A percentile compares a stretch with the other conserved stretches of the same genome.
Conservation (phyloP, 164 flowering plant genomes). For the Piper longum region DNA sequence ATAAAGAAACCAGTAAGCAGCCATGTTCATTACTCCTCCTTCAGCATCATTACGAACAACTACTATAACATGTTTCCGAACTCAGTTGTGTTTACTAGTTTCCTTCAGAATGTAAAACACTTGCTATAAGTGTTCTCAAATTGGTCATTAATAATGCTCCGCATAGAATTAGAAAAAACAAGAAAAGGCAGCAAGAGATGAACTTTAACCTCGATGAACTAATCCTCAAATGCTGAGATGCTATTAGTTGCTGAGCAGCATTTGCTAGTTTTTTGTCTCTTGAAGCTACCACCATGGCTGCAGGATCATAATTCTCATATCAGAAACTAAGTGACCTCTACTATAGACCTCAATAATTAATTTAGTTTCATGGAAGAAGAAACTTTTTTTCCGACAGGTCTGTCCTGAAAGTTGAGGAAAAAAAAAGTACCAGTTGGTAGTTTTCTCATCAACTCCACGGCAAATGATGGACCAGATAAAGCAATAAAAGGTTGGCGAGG, state of each 20-base stretch:
- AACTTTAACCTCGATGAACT: constrained; percentile 65
- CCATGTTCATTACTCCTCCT: too few relatives aligned
- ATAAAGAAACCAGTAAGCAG: too few relatives aligned
- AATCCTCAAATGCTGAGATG: constrained; percentile 69
- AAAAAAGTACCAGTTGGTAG: constrained; percentile 67
- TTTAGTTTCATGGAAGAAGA: too few relatives aligned
- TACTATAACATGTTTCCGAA: too few relatives aligned
- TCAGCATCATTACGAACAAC: too few relatives aligned
- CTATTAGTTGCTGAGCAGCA: constrained; percentile 81
- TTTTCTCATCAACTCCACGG: constrained; percentile 73
- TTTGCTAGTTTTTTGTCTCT: constrained; percentile 74
- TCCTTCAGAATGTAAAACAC: too few relatives aligned
- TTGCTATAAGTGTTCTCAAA: too few relatives aligned
- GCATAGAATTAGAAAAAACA: too few relatives aligned
- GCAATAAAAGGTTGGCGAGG: constrained; percentile 85
- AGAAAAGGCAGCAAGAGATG: background rate
- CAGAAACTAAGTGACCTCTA: constrained; percentile 2
- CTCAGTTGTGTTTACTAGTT: too few relatives aligned
- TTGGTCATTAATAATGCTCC: too few relatives aligned
- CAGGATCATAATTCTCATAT: constrained; percentile 9
- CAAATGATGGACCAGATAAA: constrained; percentile 95
- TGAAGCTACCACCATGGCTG: constrained; percentile 97
- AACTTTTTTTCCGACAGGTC: background rate
- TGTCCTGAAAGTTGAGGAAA: background rate
- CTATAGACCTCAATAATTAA: background rate